Percentiles rank a stretch among this genome's conserved stretches.
These are phyloP conservation scores for Pilaira anomala DNA, from an alignment of 192 early-diverging fungal genomes.

Conservation along the genomic window DNA sequence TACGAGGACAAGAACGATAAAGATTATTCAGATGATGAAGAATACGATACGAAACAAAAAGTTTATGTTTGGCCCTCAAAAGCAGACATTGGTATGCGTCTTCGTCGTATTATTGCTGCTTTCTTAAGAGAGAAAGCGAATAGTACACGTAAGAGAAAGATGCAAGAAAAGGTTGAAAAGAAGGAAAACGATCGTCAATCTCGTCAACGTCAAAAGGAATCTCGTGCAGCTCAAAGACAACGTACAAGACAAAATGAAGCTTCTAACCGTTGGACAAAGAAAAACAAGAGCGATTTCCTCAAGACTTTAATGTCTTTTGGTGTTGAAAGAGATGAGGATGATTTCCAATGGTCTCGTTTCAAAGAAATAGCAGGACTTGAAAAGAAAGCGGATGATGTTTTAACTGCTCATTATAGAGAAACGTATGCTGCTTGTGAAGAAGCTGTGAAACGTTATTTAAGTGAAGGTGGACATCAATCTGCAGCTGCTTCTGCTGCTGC, in stretches of 20 bases:
- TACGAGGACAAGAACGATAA: slow-evolving; percentile 39
- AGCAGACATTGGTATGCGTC: slow-evolving; percentile 58
- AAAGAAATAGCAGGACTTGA: slow-evolving; percentile 63
- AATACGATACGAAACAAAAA: slow-evolving; percentile 19
- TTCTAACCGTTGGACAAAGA: slow-evolving; percentile 52
- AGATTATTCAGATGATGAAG: slow-evolving; percentile 2
- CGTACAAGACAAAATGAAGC: slow-evolving; percentile 37
- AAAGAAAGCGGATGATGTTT: slow-evolving; percentile 63
- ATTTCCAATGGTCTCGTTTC: slow-evolving; percentile 61
- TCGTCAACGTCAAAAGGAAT: slow-evolving; percentile 43
- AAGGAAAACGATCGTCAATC: slow-evolving; percentile 38
- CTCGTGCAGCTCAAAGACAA: slow-evolving; percentile 41
- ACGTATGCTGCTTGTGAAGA: slow-evolving; percentile 60
- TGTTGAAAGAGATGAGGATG: slow-evolving; percentile 40
- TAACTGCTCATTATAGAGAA: slow-evolving; percentile 62
- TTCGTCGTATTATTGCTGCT: slow-evolving; percentile 55
- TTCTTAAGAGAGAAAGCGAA: slow-evolving; percentile 50
- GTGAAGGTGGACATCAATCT: not conserved
- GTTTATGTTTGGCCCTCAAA: slow-evolving; percentile 59
- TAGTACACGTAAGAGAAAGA: slow-evolving; percentile 38
- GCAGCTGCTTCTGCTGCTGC: not conserved
- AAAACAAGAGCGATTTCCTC: slow-evolving; percentile 52
- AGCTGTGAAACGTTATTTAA: slow-evolving; percentile 40
- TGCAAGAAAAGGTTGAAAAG: slow-evolving; percentile 39
- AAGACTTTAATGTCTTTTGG: slow-evolving; percentile 55